Evolutionary conservation across 768 basidiomycete species (phyloP), one percentile per base, ranked within the genome.

Genomic region (Pulveroboletus sp.): DNA sequence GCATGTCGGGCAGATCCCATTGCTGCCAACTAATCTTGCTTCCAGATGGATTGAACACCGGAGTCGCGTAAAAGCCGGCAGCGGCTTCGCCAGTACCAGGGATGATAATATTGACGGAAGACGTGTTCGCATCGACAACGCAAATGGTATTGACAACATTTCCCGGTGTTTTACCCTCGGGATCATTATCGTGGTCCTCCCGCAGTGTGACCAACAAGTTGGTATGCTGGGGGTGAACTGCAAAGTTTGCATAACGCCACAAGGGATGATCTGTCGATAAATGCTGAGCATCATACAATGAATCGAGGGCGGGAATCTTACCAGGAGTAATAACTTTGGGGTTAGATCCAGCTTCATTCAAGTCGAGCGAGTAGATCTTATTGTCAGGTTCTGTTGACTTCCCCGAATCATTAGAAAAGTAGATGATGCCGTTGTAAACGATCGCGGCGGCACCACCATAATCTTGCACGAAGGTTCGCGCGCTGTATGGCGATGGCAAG

Each of bases 1-100:
- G 79, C 81, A 84, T 82, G 55, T 80, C 72, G 0, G 82, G 82
- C 32, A 82, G 80, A 47, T 60, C 68, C 86, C 85, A 88, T 50
- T 81, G 70, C 40, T 79, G 69, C 80, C 81, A 90, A 0, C 72
- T 74, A 6, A 88, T 56, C 45, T 69, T 71, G 27, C 55, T 68
- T 0, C 84, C 85, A 44, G 81, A 74, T 1, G 79, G 74, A 17
- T 78, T 79, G 65, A 85, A 78, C 25, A 60, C 67, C 0, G 85
- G 80, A 3, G 70, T 57, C 44, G 75, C 73, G 59, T 90, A 90
- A 65, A 89, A 90, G 55, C 84, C 87, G 1, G 79, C 77, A 1
- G 79, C 77, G 8, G 81, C 83, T 0, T 69, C 62, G n/a, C n/a
- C n/a, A n/a, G n/a, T n/a, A n/a, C n/a, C n/a, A n/a, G n/a, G n/a